Conservation (phyloP, 176 grass and related monocot genomes). For the Eragrostis curvula region DNA sequence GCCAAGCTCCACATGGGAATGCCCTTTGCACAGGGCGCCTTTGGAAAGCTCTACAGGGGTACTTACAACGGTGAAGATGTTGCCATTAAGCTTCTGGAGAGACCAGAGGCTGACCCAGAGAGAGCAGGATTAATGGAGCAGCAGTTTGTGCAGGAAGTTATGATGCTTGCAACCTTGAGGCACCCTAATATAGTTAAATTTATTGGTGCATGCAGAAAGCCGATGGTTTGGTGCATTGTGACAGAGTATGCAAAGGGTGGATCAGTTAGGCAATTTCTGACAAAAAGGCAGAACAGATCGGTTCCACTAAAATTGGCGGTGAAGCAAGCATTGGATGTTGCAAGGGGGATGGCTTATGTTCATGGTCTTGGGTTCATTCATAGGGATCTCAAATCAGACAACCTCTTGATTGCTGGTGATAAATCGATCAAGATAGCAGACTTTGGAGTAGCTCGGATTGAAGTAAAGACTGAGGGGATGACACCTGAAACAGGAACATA, state of each 20-base stretch:
- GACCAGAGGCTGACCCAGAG: conserved; percentile 52
- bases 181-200: conserved; percentile 61
- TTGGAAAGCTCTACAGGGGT: conserved; percentile 63
- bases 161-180: conserved; percentile 64
- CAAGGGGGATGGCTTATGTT: conserved; percentile 57
- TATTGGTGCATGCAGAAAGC: conserved; percentile 62
- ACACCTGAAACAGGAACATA: conserved; percentile 74
- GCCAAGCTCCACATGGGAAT: conserved; percentile 54
- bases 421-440: conserved; percentile 62
- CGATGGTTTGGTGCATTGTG: conserved; percentile 65
- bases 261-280: conserved; percentile 60
- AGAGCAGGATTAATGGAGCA: conserved; percentile 57
- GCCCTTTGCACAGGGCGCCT: conserved; percentile 64
- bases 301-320: conserved; percentile 58
- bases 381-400: conserved; percentile 61
- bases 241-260: conserved; percentile 65
- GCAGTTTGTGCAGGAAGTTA: conserved; percentile 65
- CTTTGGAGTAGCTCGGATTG: conserved; percentile 61
- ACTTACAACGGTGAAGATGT: conserved; percentile 63
- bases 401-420: conserved; percentile 51
- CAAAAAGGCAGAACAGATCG: conserved; percentile 49
- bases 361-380: conserved; percentile 64
- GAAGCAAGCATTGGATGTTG: conserved; percentile 57
- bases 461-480: conserved; percentile 64
- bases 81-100: conserved; percentile 64